These are phyloP conservation scores for Ascochyta lentis DNA, from an alignment of 2,329 filamentous ascomycete species.

Conservation along the genomic window DNA sequence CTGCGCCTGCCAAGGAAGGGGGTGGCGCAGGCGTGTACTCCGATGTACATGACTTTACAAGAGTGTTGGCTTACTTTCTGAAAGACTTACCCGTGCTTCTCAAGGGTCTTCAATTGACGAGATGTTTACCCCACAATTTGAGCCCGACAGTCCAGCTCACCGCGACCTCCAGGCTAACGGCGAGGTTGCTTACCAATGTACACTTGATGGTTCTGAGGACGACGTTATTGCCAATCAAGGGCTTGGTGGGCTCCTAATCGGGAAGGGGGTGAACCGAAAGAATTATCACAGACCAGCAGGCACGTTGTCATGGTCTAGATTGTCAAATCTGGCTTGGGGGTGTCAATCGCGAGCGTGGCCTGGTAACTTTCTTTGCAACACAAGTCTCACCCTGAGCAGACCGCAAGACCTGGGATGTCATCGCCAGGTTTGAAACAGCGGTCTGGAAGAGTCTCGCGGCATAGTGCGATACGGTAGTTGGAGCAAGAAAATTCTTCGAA, in stretches of 20 bases:
- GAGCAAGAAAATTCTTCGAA: no score
- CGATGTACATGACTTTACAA: constrained; percentile 31
- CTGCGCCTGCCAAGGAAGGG: constrained; percentile 20
- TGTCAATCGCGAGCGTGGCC: constrained; percentile 31
- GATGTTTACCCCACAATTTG: not conserved
- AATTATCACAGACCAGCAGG: constrained; percentile 27
- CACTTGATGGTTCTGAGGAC: constrained; percentile 20
- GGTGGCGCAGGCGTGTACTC: constrained; percentile 33
- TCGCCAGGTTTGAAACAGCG: constrained; percentile 29
- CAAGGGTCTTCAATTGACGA: not conserved
- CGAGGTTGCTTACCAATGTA: constrained; percentile 1
- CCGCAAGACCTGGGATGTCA: constrained; percentile 20
- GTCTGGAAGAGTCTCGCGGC: constrained; percentile 26
- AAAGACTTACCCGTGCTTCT: not conserved
- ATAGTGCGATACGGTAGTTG: not conserved
- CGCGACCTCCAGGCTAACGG: constrained; percentile 15
- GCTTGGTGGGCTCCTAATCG: constrained; percentile 19
- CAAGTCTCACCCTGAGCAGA: constrained; percentile 34
- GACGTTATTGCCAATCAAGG: constrained; percentile 24
- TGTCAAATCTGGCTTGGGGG: constrained; percentile 33
- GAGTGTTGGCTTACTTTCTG: constrained; percentile 27
- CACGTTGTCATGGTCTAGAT: constrained; percentile 32
- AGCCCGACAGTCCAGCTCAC: not conserved
- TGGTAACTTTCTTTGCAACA: constrained; percentile 31
- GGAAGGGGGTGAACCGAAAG: not conserved